Percentiles rank a stretch among this genome's conserved stretches.
These are phyloP conservation scores for Aspergillus felis DNA, from an alignment of 2,329 filamentous ascomycete genomes.

Conservation along the genomic window DNA sequence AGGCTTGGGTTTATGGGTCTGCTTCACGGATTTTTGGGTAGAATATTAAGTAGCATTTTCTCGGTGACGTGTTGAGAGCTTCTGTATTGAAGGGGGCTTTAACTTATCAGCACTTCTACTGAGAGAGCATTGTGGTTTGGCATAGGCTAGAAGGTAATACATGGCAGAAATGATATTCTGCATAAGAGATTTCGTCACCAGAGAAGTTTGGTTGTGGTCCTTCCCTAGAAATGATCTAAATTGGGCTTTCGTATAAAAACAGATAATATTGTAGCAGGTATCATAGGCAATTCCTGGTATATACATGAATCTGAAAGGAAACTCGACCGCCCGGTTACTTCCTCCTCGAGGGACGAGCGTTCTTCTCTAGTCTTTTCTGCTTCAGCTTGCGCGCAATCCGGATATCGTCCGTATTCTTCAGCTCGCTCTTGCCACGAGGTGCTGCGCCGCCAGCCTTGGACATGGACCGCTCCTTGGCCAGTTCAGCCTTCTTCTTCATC, in stretches of 20 bases:
- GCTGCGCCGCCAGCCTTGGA: slow-evolving; percentile 26
- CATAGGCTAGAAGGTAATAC: not conserved
- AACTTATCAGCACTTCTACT: not conserved
- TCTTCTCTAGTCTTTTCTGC: slow-evolving; percentile 79
- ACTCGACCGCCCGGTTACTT: slow-evolving; percentile 27
- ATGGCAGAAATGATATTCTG: too few relatives aligned
- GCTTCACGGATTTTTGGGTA: too few relatives aligned
- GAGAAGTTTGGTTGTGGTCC: too few relatives aligned
- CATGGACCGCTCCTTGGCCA: slow-evolving; percentile 68
- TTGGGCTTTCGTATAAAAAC: not conserved
- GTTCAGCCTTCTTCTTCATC: slow-evolving; percentile 83
- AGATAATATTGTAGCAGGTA: not conserved
- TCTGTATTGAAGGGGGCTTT: not conserved
- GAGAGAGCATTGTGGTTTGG: not conserved
- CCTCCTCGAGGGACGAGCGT: slow-evolving; percentile 72
- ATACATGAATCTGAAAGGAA: not conserved
- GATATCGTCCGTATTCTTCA: slow-evolving; percentile 80
- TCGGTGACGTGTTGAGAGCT: not conserved
- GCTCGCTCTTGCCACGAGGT: slow-evolving; percentile 70
- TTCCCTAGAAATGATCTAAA: not conserved
- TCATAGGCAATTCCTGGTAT: not conserved
- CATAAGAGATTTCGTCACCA: too few relatives aligned
- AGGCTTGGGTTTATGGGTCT: not conserved
- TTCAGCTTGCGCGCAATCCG: slow-evolving; percentile 73
- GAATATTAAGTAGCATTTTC: too few relatives aligned